Conservation (phyloP, 1,139 yeast genomes). For the Groenewaldozyma auringiensis region DNA sequence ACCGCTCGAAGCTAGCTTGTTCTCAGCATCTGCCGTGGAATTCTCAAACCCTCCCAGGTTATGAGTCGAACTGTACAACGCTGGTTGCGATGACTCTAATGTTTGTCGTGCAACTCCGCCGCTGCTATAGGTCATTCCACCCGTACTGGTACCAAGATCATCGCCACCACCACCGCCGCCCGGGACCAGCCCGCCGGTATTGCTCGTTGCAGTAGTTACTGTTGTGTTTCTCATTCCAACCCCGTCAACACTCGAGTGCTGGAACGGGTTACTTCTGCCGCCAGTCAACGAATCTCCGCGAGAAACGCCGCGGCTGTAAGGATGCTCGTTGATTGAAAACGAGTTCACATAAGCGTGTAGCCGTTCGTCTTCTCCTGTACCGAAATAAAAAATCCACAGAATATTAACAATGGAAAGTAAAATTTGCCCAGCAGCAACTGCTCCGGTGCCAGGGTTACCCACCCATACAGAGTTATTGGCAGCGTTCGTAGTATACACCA, state of each 20-base stretch:
- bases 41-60: conserved; percentile 3
- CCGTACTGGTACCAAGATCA: too few relatives aligned
- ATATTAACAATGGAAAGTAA: conserved; percentile 67
- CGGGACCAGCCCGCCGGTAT: conserved; percentile 13
- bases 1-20: neutral
- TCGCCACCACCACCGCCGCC: conserved; percentile 10
- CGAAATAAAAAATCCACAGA: conserved; percentile 78
- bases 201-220: neutral
- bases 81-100: neutral
- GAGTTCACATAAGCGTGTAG: conserved; percentile 80
- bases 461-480: conserved; percentile 71
- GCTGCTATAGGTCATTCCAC: conserved; percentile 9
- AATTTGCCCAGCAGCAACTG: conserved; percentile 91
- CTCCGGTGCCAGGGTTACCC: conserved; percentile 57
- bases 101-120: neutral
- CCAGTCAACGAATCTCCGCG: conserved; percentile 15
- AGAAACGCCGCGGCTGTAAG: conserved; percentile 11
- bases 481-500: conserved; percentile 75
- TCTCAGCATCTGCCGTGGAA: neutral
- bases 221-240: neutral
- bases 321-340: conserved; percentile 34
- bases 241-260: neutral
- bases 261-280: conserved; percentile 14
- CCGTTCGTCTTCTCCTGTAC: conserved; percentile 44
- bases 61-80: conserved; percentile 1